Base-by-base conservation (phyloP, 176 grass and related monocot genomes). In the Hsuehochloa calcarea region DNA sequence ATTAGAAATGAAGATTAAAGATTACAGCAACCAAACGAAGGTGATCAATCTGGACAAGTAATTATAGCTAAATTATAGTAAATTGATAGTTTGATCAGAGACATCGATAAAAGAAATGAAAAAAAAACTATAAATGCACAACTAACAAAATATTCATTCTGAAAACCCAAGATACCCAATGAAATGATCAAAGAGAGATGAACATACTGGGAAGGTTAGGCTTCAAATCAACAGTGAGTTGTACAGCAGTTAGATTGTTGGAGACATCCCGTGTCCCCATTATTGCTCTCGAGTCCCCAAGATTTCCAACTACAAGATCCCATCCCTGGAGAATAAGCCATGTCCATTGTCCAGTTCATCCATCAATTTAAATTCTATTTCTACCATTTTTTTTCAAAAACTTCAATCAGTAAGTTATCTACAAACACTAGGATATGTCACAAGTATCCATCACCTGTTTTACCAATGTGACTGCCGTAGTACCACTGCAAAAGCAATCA, bases 211-310 rank as follows among this genome's bases (percentile, higher is more conserved):
- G 96, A 84, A 99, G 91, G 84, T 99, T 91, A 83, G 96, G 96
- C 86, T 99, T 99, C 86, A 99, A 87, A 92, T 99, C 96, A 77
- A 96, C 91, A 72, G 96, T 99, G 82, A 99, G 92, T 74, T 99
- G 96, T 69, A 95, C 88, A 55, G 91, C 93, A 65, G 79, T 89
- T 93, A 99, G 92, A 85, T 96, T 99, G 62, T 99, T 96, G 70
- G 86, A 75, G 26, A 79, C 78, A 88, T 99, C 93, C 64, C 90
- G 83, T 55, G 96, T 96, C 61, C 85, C 96, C 88, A 99, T 82
- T 88, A 99, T 82, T 90, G 96, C 96, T 92, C 96, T 99, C 5
- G 96, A 99, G 71, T 99, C 96, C 52, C 96, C 96, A 55, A 99
- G 85, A 85, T 99, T 99, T 88, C 96, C 96, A 76, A 99, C 84